phyloP scores from a whole-genome alignment of 176 grass and related monocot species.

The Echinochloa phyllopogon region DNA sequence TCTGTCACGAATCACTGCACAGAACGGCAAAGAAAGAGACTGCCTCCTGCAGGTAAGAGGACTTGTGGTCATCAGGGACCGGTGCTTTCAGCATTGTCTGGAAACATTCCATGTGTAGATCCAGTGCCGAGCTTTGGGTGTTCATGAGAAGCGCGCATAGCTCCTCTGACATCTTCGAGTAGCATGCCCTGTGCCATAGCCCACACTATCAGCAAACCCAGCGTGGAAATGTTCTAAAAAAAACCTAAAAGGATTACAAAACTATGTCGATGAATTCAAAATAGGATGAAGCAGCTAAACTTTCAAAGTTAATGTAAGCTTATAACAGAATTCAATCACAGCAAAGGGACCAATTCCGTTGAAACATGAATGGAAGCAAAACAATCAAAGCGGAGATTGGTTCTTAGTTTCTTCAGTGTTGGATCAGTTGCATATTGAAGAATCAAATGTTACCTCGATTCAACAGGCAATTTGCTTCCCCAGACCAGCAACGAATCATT shows the following conservation, averaged over 20 bases:
- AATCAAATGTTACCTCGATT: slow-evolving; percentile 67
- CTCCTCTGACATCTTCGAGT: slow-evolving; percentile 85
- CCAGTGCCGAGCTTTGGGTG: slow-evolving; percentile 30
- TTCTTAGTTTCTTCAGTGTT: slow-evolving; percentile 1
- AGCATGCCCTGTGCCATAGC: slow-evolving; percentile 67
- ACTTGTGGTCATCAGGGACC: slow-evolving; percentile 54
- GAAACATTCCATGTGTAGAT: slow-evolving; percentile 74
- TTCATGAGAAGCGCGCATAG: slow-evolving; percentile 64
- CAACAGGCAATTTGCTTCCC: slow-evolving; percentile 84
- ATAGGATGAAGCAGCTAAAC: neutral
- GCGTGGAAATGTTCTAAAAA: neutral
- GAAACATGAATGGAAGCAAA: neutral
- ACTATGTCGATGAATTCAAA: neutral
- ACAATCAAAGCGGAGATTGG: neutral
- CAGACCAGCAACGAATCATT: slow-evolving; percentile 84
- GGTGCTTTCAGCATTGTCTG: slow-evolving; percentile 72
- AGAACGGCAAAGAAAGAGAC: slow-evolving; percentile 73
- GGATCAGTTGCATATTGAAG: neutral
- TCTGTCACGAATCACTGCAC: slow-evolving; percentile 39
- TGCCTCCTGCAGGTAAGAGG: slow-evolving; percentile 66
- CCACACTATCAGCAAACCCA: slow-evolving; percentile 16
- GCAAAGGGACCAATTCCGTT: neutral
- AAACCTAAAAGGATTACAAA: neutral
- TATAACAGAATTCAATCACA: neutral
- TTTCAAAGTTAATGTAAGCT: neutral